Base-by-base conservation (phyloP, 805 yeast genomes). In the Pichia paraexigua region DNA sequence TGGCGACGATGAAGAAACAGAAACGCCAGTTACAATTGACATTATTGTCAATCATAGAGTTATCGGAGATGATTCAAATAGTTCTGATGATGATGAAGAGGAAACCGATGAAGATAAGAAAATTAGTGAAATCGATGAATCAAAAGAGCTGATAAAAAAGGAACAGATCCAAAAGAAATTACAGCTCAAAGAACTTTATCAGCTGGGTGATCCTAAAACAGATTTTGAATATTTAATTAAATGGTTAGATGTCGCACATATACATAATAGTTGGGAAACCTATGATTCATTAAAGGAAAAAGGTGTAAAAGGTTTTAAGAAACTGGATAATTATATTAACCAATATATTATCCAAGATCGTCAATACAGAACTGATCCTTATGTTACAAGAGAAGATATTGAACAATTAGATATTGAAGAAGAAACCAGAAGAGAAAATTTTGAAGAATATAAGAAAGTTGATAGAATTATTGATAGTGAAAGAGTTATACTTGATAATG, bases 231-330 rank as follows among this genome's bases (percentile, higher is more conserved):
- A 79, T 63, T 66, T 75, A 58, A 77, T 94, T 59, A 94, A 94
- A 70, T 94, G 99, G 99, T 74, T 78, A 20, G 87, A 79, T 49
- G 74, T 81, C 55, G 87, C 97, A 15, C 98, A 94, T 70, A 73
- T 94, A 55, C 99, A 94, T 69, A 94, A 92, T 66, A 84, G 96
- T 0, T 94, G 97, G 97, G 96, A 91, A 64, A 65, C 78, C 2
- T 90, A 85, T 68, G 69, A 67, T 13, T 66, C 69, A 3, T 62
- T 83, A 47, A 77, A 76, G 45, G 65, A 68, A 20, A 54, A 58
- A 45, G 69, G 71, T 9, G 67, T 74, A 55, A 83, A 83, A 64
- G 99, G 99, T 43, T 73, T 79, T 58, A 87, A 95, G 65, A 83
- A 85, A 58, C 78, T 94, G 21, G 98, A 92, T 54, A 94, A 94